Base-by-base conservation (phyloP, 2,329 filamentous ascomycete genomes). In the Trichoderma atroviride region DNA sequence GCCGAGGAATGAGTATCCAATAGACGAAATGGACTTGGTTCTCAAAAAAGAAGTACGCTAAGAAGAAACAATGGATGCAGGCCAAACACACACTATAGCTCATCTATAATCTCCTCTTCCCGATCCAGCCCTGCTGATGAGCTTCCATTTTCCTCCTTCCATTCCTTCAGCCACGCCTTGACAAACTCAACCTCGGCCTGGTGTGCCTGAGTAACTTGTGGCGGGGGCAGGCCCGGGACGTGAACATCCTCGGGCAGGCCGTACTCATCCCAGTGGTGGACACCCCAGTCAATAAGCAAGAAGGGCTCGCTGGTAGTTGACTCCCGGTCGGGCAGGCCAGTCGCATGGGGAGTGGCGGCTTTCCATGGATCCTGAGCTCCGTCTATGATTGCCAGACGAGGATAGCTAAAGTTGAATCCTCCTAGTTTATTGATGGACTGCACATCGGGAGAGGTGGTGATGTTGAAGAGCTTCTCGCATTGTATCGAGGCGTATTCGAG, bases 191-290 rank as follows among this genome's bases (percentile, higher is more conserved):
- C 80, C 73, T 91, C 83, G 71, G 85, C 78, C 53, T 79, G 77
- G 75, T 94, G 91, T 0, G 86, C 83, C 16, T 88, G 82, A 4
- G 80, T 82, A 6, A 93, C 84, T 3, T 88, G 80, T 1, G 79
- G 75, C 0, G 90, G 90, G 1, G 90, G 90, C 37, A 92, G 75
- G 0, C 80, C 79, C 0, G 89, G 90, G 76, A 92, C 83, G 69
- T 90, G 89, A 1, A 82, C 78, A 61, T 89, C 87, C 1, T 74
- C 74, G 0, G 56, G 61, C n/a, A 91, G 74, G 0, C 89, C 89
- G 72, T 91, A 90, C 80, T 91, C 89, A 73, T 92, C 91, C 90
- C 91, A 96, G 76, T 95, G 92, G 78, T 96, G 93, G 24, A 94
- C 91, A 0, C 88, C 92, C n/a, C 86, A 86, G 4, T 84, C 81